Base-by-base conservation (phyloP, 345 rosid species). In the Pistacia atlantica region DNA sequence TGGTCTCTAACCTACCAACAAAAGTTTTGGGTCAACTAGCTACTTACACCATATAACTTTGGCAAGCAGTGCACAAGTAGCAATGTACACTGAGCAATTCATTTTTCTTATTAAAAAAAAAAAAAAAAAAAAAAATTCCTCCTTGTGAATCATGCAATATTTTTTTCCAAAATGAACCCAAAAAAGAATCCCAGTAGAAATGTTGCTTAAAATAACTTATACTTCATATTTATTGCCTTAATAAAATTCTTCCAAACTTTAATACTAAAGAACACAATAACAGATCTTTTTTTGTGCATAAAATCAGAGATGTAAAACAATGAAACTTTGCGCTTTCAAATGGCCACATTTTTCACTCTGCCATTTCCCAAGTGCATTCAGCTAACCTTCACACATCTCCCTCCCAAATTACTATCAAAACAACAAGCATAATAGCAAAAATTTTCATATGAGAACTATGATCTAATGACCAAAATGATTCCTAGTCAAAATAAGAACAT, bases 401-500 rank as follows among this genome's bases (percentile, higher is more conserved):
- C 61, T 64, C 37, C 14, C 48, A 73, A 63, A 62, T 48, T 49
- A 54, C 14, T 8, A 35, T 14, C 38, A 22, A 42, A n/a, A 35
- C 13, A 74, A 16, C 3, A 25, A 71, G 25, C 62, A 72, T 18
- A 31, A 60, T 28, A 35, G 60, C 69, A 49, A 66, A 12, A 58
- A 18, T 11, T 52, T 64, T 35, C 4, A 11, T 28, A 51, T n/a
- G 20, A 48, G 38, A 42, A 17, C 46, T 17, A 51, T 73, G 61
- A 16, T 38, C 54, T 8, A 37, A 12, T 35, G 49, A 46, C 61
- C 60, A 33, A 59, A 63, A 74, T 46, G 48, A 52, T 70, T 16
- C 62, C 68, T 11, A 42, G 67, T 67, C 71, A 59, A 46, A 55
- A 62, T 22, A 63, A 76, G 16, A 77, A 73, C 71, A 77, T 82